Conservation (phyloP, 495 filamentous ascomycete genomes). For the Staphylotrichum tortipilum region DNA sequence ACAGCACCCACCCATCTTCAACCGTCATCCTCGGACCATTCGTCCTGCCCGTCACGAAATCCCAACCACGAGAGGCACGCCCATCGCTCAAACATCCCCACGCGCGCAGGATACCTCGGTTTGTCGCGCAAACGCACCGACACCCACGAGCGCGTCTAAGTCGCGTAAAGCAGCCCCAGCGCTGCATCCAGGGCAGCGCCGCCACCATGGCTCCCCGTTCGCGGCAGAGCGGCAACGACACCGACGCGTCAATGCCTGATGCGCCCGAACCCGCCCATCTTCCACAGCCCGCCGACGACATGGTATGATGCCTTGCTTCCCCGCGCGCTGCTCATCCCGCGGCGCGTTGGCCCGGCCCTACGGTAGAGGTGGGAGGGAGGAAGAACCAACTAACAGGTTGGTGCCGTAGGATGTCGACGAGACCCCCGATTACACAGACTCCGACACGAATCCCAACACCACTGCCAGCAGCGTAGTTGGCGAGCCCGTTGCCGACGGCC, state of each 20-base stretch:
- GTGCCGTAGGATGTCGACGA: conserved; percentile 59
- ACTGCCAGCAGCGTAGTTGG: conserved; percentile 81
- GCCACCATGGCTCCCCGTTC: conserved; percentile 52
- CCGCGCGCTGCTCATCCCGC: neutral
- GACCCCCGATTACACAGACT: conserved; percentile 80
- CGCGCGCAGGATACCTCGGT: neutral
- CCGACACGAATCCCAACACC: conserved; percentile 86
- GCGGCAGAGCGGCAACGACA: conserved; percentile 39
- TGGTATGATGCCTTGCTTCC: conserved; percentile 31
- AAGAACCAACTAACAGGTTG: no score
- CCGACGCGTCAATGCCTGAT: conserved; percentile 53
- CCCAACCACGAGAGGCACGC: conserved; percentile 15
- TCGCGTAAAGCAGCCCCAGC: conserved; percentile 32
- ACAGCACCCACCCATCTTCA: conserved; percentile 23
- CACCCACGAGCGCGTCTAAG: conserved; percentile 23
- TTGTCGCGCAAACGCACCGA: conserved; percentile 1
- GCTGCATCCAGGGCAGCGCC: conserved; percentile 2
- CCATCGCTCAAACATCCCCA: conserved; percentile 17
- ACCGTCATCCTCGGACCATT: conserved; percentile 12
- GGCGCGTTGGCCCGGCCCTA: neutral
- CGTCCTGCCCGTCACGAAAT: conserved; percentile 8
- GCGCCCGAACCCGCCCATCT: conserved; percentile 40
- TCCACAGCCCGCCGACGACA: conserved; percentile 29
- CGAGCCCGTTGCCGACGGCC: conserved; percentile 63
- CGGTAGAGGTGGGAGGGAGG: no score